Percentiles rank a stretch among this genome's conserved stretches.
Evolutionary conservation across 441 rosid genomes (phyloP).

Genomic region (Erodium chrysanthum): DNA sequence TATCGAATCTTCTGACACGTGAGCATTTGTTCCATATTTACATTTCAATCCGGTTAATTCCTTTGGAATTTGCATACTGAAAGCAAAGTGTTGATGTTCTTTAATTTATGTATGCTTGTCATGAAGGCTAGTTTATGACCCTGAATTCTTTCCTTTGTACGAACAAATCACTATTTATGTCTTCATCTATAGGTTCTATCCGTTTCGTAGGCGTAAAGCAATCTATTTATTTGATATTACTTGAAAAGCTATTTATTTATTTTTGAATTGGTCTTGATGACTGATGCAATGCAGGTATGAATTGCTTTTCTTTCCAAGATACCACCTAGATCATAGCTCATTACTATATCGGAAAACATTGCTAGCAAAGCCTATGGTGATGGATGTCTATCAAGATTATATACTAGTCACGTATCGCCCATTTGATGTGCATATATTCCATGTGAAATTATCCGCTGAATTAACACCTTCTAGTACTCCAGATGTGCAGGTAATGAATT

Average conservation of each 20-base stretch:
- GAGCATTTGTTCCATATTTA: constrained; percentile 31
- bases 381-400: constrained; percentile 84
- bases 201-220: neutral
- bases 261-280: constrained; percentile 12
- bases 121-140: constrained; percentile 3
- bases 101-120: neutral
- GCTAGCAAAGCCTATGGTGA: constrained; percentile 89
- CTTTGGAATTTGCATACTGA: neutral
- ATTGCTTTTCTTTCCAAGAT: constrained; percentile 88
- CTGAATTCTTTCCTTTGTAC: neutral
- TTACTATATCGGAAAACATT: constrained; percentile 74
- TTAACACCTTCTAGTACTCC: constrained; percentile 69
- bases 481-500: constrained; percentile 63
- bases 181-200: constrained; percentile 1
- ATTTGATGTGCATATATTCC: constrained; percentile 82
- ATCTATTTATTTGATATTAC: constrained; percentile 3
- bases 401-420: constrained; percentile 84
- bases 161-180: neutral
- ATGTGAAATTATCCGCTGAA: constrained; percentile 63
- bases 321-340: constrained; percentile 92
- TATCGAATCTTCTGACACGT: constrained; percentile 61
- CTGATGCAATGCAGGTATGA: constrained; percentile 54
- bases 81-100: neutral
- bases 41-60: constrained; percentile 17
- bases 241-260: neutral